Conservation (phyloP, 2,329 filamentous ascomycete species). For the Zymoseptoria tritici region DNA sequence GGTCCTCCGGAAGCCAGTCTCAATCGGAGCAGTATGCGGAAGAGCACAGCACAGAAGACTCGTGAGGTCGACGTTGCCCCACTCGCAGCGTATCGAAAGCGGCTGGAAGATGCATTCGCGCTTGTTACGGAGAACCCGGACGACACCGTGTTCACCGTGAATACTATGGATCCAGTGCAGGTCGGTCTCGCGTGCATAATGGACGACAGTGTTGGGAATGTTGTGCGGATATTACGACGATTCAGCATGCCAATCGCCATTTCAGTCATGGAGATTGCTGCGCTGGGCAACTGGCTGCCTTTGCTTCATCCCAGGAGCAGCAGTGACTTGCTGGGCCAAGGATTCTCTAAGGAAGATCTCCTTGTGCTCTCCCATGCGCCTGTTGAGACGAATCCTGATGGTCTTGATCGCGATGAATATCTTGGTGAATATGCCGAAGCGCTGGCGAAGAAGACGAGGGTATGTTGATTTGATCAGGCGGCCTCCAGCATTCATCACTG, state of each 20-base stretch:
- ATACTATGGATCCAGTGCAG: slow-evolving; percentile 67
- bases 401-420: slow-evolving; percentile 78
- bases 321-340: slow-evolving; percentile 47
- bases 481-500: slow-evolving; percentile 7
- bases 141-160: slow-evolving; percentile 62
- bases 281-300: slow-evolving; percentile 75
- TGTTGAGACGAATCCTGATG: slow-evolving; percentile 47
- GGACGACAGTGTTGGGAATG: slow-evolving; percentile 71
- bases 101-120: slow-evolving; percentile 64
- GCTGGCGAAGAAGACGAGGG: slow-evolving; percentile 36
- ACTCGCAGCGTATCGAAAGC: slow-evolving; percentile 64
- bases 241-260: slow-evolving; percentile 77
- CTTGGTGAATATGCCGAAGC: slow-evolving; percentile 69
- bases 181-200: slow-evolving; percentile 75
- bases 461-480: neutral
- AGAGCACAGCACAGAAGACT: slow-evolving; percentile 33
- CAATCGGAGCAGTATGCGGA: slow-evolving; percentile 35
- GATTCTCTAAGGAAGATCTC: slow-evolving; percentile 74
- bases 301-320: slow-evolving; percentile 44
- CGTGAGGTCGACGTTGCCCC: slow-evolving; percentile 45
- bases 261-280: slow-evolving; percentile 74
- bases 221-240: slow-evolving; percentile 63
- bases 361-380: slow-evolving; percentile 69
- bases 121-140: slow-evolving; percentile 57
- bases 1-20: slow-evolving; percentile 37